phyloP scores from a whole-genome alignment of 129 eudicot genomes.

The Smallanthus sonchifolius region DNA sequence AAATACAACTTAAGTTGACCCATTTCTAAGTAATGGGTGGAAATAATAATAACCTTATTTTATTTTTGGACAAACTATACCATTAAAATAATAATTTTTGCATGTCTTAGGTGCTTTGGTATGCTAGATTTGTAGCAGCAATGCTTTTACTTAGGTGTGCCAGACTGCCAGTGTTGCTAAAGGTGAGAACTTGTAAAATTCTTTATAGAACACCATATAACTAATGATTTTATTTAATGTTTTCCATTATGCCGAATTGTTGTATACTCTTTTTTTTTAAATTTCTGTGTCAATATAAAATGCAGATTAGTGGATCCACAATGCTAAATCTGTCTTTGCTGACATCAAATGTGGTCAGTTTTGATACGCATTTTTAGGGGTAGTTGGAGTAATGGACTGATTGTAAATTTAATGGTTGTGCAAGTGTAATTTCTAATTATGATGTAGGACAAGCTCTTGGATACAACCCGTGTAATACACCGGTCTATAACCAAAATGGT shows the following conservation, averaged over 20 bases:
- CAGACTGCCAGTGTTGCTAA: conserved; percentile 67
- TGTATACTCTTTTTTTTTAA: neutral
- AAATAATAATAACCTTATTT: too few species aligned
- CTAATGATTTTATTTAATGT: neutral
- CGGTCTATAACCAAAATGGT: too few species aligned
- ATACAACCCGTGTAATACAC: too few species aligned
- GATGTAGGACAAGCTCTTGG: too few species aligned
- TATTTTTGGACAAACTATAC: neutral
- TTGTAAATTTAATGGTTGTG: too few species aligned
- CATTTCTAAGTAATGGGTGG: too few species aligned
- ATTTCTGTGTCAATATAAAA: neutral
- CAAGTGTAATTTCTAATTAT: too few species aligned
- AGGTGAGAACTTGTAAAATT: conserved; percentile 40
- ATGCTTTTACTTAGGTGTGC: conserved; percentile 81
- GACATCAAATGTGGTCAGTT: conserved; percentile 73
- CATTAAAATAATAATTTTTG: neutral
- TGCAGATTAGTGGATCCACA: conserved; percentile 83
- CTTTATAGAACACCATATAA: neutral
- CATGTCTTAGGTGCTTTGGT: conserved; percentile 60
- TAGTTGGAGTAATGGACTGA: too few species aligned
- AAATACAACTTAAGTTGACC: too few species aligned
- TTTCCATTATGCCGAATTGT: neutral
- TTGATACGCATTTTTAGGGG: conserved; percentile 14
- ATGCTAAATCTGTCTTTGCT: conserved; percentile 83
- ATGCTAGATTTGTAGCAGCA: conserved; percentile 64